Base-by-base conservation (phyloP, 2,329 filamentous ascomycete species). In the Dichotomopilus funicola region DNA sequence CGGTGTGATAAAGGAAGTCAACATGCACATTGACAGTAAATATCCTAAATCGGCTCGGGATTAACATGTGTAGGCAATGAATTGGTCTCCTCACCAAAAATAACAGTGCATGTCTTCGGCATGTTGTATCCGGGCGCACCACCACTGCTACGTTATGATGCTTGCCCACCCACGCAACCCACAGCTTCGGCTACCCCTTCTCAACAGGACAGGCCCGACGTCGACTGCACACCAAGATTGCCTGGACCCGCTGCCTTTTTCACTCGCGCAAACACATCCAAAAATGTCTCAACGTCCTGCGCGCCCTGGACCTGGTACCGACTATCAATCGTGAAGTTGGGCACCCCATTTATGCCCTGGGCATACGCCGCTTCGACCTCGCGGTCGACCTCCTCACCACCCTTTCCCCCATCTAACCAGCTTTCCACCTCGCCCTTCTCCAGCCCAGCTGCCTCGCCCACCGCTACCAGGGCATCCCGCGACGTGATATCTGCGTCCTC, bases 281-380 rank as follows among this genome's bases (percentile, higher is more conserved):
- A 68, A 65, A 91, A 91, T 1, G 78, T 78, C 46, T 76, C 73
- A 2, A 84, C 77, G 57, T 90, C 87, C 71, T 91, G 84, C 1
- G 88, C 88, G 1, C 88, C 89, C 34, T 83, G 78, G 35, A 92
- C 69, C 62, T 85, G 79, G 68, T 83, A 86, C 62, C 74, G 75
- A 1, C 76, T 84, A 64, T 91, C 86, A 59, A 94, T 79, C 10
- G 82, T 82, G 67, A 89, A 91, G 67, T 88, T 82, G 6, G 89
- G 88, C 59, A 94, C 89, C 0, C 87, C 87, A 53, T 72, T 77
- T 41, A 91, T 65, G 8, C 72, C 72, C 64, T 78, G 75, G 7
- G 67, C 68, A 62, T 77, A 76, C 41, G 81, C 78, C 61, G 76
- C 71, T 34, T 71, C 65, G 5, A 82, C 81, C 64, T 85, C 79